Evolutionary conservation across 345 rosid genomes (phyloP).

Genomic region (Euphorbia peplus): DNA sequence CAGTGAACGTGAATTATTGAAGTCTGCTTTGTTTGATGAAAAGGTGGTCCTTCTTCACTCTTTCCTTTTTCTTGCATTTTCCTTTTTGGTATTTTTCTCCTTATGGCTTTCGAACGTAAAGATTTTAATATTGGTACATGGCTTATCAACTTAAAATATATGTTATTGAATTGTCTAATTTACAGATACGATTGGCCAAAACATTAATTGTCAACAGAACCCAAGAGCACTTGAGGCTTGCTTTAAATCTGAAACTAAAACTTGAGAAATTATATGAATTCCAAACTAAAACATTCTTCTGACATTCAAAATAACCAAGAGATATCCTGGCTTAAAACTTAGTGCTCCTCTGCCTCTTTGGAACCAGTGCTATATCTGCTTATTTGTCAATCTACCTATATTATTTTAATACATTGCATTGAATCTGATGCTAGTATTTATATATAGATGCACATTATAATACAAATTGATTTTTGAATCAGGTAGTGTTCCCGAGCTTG

Average conservation of each 20-base stretch:
- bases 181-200: too few species aligned
- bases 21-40: not conserved
- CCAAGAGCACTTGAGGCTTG: too few species aligned
- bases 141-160: not conserved
- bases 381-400: not conserved
- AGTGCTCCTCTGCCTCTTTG: not conserved
- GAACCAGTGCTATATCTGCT: not conserved
- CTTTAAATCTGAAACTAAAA: too few species aligned
- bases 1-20: not conserved
- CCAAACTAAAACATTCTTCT: too few species aligned
- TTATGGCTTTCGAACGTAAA: not conserved
- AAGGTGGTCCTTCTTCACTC: not conserved
- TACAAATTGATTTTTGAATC: not conserved
- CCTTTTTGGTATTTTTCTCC: not conserved
- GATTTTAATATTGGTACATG: not conserved
- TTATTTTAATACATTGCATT: not conserved
- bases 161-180: too few species aligned
- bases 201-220: too few species aligned
- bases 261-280: too few species aligned
- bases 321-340: too few species aligned
- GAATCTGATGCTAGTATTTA: not conserved
- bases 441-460: not conserved
- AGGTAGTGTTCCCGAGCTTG: constrained; percentile 10
- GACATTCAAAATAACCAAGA: too few species aligned
- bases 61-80: not conserved